Evolutionary conservation across 1,284 basidiomycete species (phyloP), one percentile per base, ranked within the genome.

Genomic region (Tausonia pullulans): DNA sequence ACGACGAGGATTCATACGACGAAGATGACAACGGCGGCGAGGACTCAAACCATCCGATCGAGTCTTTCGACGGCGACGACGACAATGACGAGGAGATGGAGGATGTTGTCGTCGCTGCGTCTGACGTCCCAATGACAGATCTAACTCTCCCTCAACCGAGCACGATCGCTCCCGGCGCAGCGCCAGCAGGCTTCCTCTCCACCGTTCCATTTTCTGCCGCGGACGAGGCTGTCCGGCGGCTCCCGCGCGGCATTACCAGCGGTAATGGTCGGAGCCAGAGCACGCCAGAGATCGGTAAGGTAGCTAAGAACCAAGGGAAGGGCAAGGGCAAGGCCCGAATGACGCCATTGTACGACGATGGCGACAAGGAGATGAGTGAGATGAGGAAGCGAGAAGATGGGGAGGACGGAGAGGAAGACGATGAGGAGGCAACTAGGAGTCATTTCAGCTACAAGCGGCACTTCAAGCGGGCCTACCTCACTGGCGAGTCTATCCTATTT

Each of bases 381-480:
- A 58, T 13, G 49, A 14, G n/a, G 54, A 60, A 48, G 63, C 55
- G 39, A 41, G 58, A n/a, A n/a, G 57, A 60, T 58, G 53, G 58
- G 16, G 57, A 55, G 13, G 56, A 57, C 41, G 61, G 41, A 14
- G 55, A 3, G 9, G 55, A 16, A 3, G 55, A 64, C 5, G 63
- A 66, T 11, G 63, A 60, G 56, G 60, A 67, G 60, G 61, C 57
- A 60, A 61, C 41, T 59, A 7, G 44, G 51, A 68, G 52, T 54
- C 67, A 40, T 65, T 68, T 68, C 64, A 68, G 59, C 58, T 76
- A 73, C 70, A 74, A 74, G 68, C 65, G 67, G 63, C 83, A 90
- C 72, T 96, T 93, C 79, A 87, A 86, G 72, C 77, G 82, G 54
- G 85, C 86, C 4, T 90, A 88, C 73, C 79, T 84, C 14, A 89